These are phyloP conservation scores for Phylloporus sp. DNA, from an alignment of 768 basidiomycete species.

Conservation along the genomic window DNA sequence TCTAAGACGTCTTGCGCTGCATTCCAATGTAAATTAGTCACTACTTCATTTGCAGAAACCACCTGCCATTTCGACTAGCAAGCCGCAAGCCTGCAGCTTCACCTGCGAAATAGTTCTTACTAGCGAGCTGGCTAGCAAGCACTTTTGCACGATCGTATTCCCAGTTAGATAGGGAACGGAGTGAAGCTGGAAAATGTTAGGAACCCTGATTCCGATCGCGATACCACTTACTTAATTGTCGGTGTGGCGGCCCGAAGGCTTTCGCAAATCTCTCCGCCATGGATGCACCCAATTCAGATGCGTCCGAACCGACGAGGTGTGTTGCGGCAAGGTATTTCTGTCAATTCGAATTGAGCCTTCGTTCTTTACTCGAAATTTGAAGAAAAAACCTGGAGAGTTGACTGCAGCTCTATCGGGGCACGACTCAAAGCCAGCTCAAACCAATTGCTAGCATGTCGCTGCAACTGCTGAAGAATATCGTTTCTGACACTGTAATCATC, in stretches of 20 bases:
- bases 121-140: constrained; percentile 80
- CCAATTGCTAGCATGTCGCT: constrained; percentile 75
- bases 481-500: constrained; percentile 85
- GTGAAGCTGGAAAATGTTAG: constrained; percentile 40
- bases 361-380: background rate
- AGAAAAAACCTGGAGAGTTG: constrained; percentile 73
- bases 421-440: constrained; percentile 81
- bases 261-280: constrained; percentile 84
- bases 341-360: background rate
- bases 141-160: constrained; percentile 78
- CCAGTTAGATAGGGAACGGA: constrained; percentile 53
- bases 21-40: constrained; percentile 1
- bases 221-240: constrained; percentile 61
- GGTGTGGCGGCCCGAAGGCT: constrained; percentile 69
- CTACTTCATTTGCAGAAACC: background rate
- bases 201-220: background rate
- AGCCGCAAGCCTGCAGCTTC: constrained; percentile 79
- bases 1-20: constrained; percentile 56
- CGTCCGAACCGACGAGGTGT: constrained; percentile 61
- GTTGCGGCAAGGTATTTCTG: constrained; percentile 87
- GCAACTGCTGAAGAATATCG: constrained; percentile 72
- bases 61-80: constrained; percentile 59
- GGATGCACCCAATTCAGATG: constrained; percentile 87
- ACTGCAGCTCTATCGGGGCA: constrained; percentile 89
- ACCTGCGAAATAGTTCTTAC: constrained; percentile 86